Percentiles rank a stretch among this genome's conserved stretches.
Evolutionary conservation across 306 rosid species (phyloP).

Genomic region (Acacia acuminata): DNA sequence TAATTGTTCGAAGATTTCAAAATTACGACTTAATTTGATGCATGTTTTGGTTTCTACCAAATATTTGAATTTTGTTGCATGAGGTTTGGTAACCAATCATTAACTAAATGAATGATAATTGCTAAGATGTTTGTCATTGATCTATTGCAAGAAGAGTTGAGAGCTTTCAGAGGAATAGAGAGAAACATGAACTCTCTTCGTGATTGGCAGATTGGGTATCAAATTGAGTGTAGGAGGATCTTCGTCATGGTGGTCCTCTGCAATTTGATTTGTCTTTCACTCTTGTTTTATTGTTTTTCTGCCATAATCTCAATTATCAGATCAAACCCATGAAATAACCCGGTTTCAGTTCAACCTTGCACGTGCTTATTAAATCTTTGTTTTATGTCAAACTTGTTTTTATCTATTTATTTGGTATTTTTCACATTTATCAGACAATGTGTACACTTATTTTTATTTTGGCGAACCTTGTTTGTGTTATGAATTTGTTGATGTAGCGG

Average conservation of each 20-base stretch:
- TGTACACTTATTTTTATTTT: background rate
- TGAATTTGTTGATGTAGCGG: slow-evolving; percentile 34
- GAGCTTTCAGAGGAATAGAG: background rate
- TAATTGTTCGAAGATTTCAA: slow-evolving; percentile 11
- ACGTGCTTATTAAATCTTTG: background rate
- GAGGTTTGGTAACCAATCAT: background rate
- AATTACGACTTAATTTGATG: background rate
- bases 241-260: background rate
- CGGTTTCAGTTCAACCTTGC: background rate
- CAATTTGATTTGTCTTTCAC: background rate
- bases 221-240: background rate
- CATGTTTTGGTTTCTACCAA: slow-evolving; percentile 14
- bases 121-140: background rate
- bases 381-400: background rate
- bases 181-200: background rate
- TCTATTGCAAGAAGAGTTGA: background rate
- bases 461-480: background rate
- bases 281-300: background rate
- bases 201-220: background rate
- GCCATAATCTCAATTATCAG: background rate
- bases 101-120: background rate
- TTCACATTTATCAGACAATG: no score
- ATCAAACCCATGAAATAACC: background rate
- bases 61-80: background rate
- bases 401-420: no score